phyloP scores from a whole-genome alignment of 2,329 filamentous ascomycete genomes.

The Fusarium zealandicum region DNA sequence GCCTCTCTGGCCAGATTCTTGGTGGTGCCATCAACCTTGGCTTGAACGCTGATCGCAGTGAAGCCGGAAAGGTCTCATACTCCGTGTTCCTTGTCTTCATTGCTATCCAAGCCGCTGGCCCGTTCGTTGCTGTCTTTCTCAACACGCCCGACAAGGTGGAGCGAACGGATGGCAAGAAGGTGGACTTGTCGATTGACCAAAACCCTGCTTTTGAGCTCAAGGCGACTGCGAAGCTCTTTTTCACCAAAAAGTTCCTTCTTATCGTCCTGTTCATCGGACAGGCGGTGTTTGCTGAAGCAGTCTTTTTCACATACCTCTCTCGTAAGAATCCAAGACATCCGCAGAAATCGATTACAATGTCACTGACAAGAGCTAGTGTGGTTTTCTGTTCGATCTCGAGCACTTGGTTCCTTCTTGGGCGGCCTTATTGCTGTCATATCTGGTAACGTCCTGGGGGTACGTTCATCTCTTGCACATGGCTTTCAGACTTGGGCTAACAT shows the following conservation, averaged over 20 bases:
- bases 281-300: constrained; percentile 73
- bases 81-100: constrained; percentile 75
- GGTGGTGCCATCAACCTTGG: constrained; percentile 76
- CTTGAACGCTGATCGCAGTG: constrained; percentile 63
- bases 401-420: constrained; percentile 74
- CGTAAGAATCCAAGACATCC: constrained; percentile 11
- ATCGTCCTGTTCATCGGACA: constrained; percentile 74
- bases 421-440: constrained; percentile 70
- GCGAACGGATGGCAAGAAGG: constrained; percentile 68
- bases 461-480: constrained; percentile 36
- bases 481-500: not conserved
- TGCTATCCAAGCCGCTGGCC: constrained; percentile 70
- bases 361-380: constrained; percentile 54
- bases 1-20: constrained; percentile 70
- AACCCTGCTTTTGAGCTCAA: constrained; percentile 66
- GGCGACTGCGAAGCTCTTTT: constrained; percentile 64
- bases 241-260: constrained; percentile 67
- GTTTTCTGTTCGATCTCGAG: constrained; percentile 74
- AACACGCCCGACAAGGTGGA: constrained; percentile 68
- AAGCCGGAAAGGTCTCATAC: constrained; percentile 72
- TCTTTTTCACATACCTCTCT: constrained; percentile 72
- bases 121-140: constrained; percentile 69
- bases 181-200: constrained; percentile 64
- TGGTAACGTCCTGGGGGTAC: constrained; percentile 70
- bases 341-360: not conserved